phyloP scores from a whole-genome alignment of 805 yeast species.

The Metschnikowia peoriensis region DNA sequence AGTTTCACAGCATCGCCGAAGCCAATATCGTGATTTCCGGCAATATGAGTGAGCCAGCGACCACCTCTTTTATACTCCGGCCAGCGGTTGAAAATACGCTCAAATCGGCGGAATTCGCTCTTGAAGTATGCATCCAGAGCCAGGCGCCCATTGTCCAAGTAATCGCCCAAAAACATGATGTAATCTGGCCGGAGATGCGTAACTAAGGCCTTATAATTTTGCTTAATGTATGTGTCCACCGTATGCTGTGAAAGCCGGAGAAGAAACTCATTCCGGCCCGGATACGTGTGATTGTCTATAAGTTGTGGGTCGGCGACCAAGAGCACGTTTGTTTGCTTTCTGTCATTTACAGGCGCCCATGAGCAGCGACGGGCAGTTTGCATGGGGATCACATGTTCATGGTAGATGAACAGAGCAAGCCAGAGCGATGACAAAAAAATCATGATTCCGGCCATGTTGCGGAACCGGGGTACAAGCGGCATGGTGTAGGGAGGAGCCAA shows the following conservation, averaged over 20 bases:
- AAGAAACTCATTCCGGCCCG: conserved; percentile 33
- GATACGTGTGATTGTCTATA: conserved; percentile 45
- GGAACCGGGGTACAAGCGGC: conserved; percentile 17
- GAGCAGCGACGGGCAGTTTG: conserved; percentile 26
- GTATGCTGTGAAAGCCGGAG: conserved; percentile 39
- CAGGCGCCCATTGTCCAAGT: conserved; percentile 41
- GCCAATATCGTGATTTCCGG: conserved; percentile 31
- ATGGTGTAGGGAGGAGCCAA: not conserved
- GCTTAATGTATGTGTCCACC: conserved; percentile 37
- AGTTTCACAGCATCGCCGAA: conserved; percentile 26
- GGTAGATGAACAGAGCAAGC: conserved; percentile 30
- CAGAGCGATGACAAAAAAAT: conserved; percentile 24
- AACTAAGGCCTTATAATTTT: conserved; percentile 36
- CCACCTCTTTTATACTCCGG: conserved; percentile 21
- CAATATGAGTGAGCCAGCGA: conserved; percentile 31
- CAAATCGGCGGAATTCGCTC: conserved; percentile 30
- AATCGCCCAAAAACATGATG: conserved; percentile 42
- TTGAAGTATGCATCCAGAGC: conserved; percentile 30
- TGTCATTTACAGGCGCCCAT: conserved; percentile 26
- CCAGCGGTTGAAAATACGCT: conserved; percentile 27
- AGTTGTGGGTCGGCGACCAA: conserved; percentile 46
- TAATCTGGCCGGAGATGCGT: conserved; percentile 33
- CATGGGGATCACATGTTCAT: conserved; percentile 34
- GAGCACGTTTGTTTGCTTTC: conserved; percentile 26
- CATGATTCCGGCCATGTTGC: conserved; percentile 29